These are phyloP conservation scores for Candida neerlandica DNA, from an alignment of 1,139 yeast species.

Conservation along the genomic window DNA sequence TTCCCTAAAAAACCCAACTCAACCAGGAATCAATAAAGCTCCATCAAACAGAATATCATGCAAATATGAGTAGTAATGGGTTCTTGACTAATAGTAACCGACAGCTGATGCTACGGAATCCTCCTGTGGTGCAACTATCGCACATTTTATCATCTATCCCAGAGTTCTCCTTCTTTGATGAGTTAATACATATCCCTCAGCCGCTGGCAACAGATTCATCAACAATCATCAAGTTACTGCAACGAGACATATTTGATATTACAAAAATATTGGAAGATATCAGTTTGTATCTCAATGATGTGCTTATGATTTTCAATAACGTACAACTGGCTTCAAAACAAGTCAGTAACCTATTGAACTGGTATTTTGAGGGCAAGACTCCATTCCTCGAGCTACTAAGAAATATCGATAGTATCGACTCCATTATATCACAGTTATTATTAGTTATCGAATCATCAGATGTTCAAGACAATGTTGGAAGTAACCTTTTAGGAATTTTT, in stretches of 20 bases:
- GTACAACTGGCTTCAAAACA: conserved; percentile 14
- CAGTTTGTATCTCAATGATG: conserved; percentile 27
- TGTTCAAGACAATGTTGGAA: conserved; percentile 16
- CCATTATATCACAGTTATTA: conserved; percentile 44
- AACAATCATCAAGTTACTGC: conserved; percentile 21
- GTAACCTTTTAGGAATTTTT: conserved; percentile 26
- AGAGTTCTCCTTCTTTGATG: conserved; percentile 36
- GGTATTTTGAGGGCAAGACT: conserved; percentile 53
- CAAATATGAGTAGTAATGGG: conserved; percentile 9
- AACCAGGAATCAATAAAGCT: neutral
- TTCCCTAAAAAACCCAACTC: neutral
- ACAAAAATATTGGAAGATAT: conserved; percentile 37
- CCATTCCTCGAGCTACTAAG: conserved; percentile 41
- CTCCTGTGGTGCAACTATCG: conserved; percentile 13
- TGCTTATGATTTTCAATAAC: conserved; percentile 20
- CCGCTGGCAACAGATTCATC: conserved; percentile 7
- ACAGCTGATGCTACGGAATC: conserved; percentile 5
- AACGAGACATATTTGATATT: conserved; percentile 34
- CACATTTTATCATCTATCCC: conserved; percentile 22
- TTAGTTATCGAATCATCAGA: conserved; percentile 28
- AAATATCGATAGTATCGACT: conserved; percentile 49
- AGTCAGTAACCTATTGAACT: conserved; percentile 26
- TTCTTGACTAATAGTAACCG: conserved; percentile 5
- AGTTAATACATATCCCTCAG: conserved; percentile 27
- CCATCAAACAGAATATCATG: conserved; percentile 5